These are phyloP conservation scores for Nannizziopsis barbatae DNA, from an alignment of 2,329 filamentous ascomycete genomes.

Conservation along the genomic window DNA sequence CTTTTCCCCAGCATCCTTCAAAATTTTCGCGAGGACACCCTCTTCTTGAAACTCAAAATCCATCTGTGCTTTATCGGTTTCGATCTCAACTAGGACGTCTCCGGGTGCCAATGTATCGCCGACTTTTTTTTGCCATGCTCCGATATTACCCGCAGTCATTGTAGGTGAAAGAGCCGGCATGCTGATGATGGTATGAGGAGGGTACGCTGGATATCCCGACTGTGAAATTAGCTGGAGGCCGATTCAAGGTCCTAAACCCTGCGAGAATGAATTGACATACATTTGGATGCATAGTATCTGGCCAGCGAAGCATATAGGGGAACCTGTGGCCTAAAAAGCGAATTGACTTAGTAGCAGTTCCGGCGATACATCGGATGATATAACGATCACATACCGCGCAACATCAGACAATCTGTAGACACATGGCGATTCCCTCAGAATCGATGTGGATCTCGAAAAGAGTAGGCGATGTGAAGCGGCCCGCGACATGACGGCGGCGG, in stretches of 20 bases:
- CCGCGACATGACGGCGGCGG: slow-evolving; percentile 41
- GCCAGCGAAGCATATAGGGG: slow-evolving; percentile 50
- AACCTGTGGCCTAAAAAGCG: slow-evolving; percentile 29
- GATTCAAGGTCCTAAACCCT: not conserved
- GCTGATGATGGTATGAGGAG: slow-evolving; percentile 85
- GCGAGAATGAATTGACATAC: slow-evolving; percentile 34
- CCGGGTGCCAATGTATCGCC: slow-evolving; percentile 80
- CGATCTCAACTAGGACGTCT: slow-evolving; percentile 94
- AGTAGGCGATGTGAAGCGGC: slow-evolving; percentile 33
- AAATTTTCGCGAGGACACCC: slow-evolving; percentile 83
- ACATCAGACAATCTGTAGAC: slow-evolving; percentile 35
- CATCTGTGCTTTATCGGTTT: slow-evolving; percentile 99
- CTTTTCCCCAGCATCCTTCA: slow-evolving; percentile 88
- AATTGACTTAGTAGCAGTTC: not conserved
- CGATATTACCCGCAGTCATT: slow-evolving; percentile 95
- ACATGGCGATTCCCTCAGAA: slow-evolving; percentile 37
- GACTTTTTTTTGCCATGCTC: slow-evolving; percentile 92
- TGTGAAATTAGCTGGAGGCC: not conserved
- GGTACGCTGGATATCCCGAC: slow-evolving; percentile 58
- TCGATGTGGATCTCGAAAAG: slow-evolving; percentile 29
- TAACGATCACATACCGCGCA: slow-evolving; percentile 27
- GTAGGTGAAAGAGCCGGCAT: slow-evolving; percentile 98
- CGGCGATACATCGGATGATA: not conserved
- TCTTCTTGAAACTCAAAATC: slow-evolving; percentile 99
- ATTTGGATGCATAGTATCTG: slow-evolving; percentile 59